Conservation (phyloP, 73 alveolate species). For the Stentor coeruleus region DNA sequence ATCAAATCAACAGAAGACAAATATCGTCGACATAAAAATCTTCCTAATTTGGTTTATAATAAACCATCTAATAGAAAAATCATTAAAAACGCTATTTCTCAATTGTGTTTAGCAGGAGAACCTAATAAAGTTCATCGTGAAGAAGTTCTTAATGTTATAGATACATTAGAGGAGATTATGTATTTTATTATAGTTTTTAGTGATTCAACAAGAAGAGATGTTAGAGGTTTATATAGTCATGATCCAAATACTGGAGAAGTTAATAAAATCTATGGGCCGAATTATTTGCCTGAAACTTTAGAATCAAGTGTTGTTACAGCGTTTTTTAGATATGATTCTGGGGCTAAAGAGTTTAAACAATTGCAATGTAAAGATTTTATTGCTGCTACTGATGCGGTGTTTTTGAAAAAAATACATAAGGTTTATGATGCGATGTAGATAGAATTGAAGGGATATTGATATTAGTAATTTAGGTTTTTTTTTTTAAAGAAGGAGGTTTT, state of each 20-base stretch:
- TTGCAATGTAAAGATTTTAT: slow-evolving; percentile 41
- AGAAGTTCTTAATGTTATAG: slow-evolving; percentile 32
- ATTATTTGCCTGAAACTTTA: slow-evolving; percentile 30
- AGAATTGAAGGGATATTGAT: too few relatives aligned
- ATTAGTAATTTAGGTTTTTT: too few relatives aligned
- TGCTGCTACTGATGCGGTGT: slow-evolving; percentile 44
- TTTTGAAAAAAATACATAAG: slow-evolving; percentile 29
- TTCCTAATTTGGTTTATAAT: slow-evolving; percentile 25
- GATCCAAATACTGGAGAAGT: slow-evolving; percentile 20
- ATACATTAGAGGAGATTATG: slow-evolving; percentile 23
- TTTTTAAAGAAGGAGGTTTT: too few relatives aligned
- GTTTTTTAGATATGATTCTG: slow-evolving; percentile 48
- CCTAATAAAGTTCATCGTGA: slow-evolving; percentile 46
- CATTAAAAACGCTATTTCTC: slow-evolving; percentile 55
- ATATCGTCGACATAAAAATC: slow-evolving; percentile 7
- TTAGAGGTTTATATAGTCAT: slow-evolving; percentile 19
- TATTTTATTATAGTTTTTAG: slow-evolving; percentile 13
- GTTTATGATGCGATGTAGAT: background rate
- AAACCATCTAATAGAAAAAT: slow-evolving; percentile 49
- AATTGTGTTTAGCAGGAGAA: slow-evolving; percentile 64
- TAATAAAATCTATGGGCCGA: slow-evolving; percentile 14
- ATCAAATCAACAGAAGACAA: background rate
- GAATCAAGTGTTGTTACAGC: slow-evolving; percentile 34
- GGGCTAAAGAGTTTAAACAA: slow-evolving; percentile 45
- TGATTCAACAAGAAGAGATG: slow-evolving; percentile 14